Percentiles rank a stretch among this genome's conserved stretches.
phyloP scores from a whole-genome alignment of 345 rosid species.

The Bretschneidera sinensis region DNA sequence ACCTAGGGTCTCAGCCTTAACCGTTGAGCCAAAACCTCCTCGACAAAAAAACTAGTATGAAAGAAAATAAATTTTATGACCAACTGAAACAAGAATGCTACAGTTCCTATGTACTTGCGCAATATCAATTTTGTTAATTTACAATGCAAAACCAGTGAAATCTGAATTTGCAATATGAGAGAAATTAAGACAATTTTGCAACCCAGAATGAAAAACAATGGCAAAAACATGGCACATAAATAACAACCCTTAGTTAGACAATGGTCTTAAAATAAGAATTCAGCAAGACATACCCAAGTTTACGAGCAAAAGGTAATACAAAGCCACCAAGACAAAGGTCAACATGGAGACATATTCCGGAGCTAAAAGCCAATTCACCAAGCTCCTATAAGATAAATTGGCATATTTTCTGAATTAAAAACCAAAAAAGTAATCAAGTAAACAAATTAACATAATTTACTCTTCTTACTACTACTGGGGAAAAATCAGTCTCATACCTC shows the following conservation, averaged over 20 bases:
- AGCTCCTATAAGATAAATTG: conserved; percentile 59
- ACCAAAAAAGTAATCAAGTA: not conserved
- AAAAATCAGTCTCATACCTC: conserved; percentile 52
- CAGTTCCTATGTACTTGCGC: no score
- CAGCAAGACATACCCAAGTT: conserved; percentile 60
- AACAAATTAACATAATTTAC: conserved; percentile 13
- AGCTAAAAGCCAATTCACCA: conserved; percentile 69
- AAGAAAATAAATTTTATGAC: no score
- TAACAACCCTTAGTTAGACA: not conserved
- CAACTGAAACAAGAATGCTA: no score
- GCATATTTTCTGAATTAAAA: conserved; percentile 5
- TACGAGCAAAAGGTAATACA: conserved; percentile 89
- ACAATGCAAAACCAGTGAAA: no score
- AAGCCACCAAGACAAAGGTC: conserved; percentile 99
- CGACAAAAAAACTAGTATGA: no score
- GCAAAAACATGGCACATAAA: not conserved
- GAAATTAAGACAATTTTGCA: not conserved
- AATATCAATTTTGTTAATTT: no score
- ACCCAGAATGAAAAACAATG: not conserved
- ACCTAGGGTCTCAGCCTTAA: no score
- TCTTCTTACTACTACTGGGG: not conserved
- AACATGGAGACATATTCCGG: conserved; percentile 85
- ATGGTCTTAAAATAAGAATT: not conserved
- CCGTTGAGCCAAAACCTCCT: no score
- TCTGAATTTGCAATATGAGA: no score